Base-by-base conservation (phyloP, 495 filamentous ascomycete species). In the Tuber melanosporum region DNA sequence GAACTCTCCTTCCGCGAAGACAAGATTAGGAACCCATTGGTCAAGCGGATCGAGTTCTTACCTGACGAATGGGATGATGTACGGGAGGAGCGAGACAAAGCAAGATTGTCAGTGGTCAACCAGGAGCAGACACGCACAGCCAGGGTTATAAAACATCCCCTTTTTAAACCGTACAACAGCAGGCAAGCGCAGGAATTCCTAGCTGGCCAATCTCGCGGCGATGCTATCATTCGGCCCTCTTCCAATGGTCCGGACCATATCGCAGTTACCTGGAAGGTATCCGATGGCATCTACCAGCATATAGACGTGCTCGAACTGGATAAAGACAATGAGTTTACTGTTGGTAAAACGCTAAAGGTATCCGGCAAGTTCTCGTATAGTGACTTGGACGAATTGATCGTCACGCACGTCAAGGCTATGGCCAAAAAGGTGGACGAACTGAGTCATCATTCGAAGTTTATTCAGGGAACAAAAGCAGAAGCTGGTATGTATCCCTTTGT, bases 261-360 rank as follows among this genome's bases (percentile, higher is more conserved):
- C 71, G 94, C 95, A 5, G 89, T 99, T 62, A 99, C 95, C 1
- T 99, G 95, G 95, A 99, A 98, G 85, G 93, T 99, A n/a, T 89
- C 92, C 0, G 93, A 98, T 79, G 91, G 92, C 75, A 89, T 98
- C 49, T 98, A 93, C 82, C 95, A 99, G 85, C 95, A 99, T 82
- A 93, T 99, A 75, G 96, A 99, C 84, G 96, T 99, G 47, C 89
- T 99, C 32, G 95, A 99, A 84, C 85, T 99, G 74, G 93, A 96
- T 85, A 99, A 99, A 85, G 93, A 95, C 79, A 98, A 92, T 73
- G 94, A 98, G 84, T 97, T 97, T 84, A 94, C 93, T 6, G 91
- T 98, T 19, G 95, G 96, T 45, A 90, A 89, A 75, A 89, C 89
- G 22, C 88, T 98, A 70, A 93, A 92, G 80, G 91, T 98, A 62